Conservation (phyloP, 2,329 filamentous ascomycete genomes). For the Phialemonium atrogriseum region DNA sequence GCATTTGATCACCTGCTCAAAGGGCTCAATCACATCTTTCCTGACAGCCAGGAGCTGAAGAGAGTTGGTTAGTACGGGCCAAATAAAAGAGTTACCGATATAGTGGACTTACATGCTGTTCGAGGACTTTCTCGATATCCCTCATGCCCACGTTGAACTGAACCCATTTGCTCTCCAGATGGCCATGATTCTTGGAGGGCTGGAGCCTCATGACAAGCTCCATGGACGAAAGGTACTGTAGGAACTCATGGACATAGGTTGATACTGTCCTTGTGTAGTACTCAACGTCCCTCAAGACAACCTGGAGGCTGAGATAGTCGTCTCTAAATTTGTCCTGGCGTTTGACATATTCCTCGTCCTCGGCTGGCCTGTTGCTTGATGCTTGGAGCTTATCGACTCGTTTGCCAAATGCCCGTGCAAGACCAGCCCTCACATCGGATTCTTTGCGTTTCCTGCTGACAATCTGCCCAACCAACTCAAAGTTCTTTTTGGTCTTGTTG, state of each 20-base stretch:
- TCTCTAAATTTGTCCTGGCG: conserved; percentile 83
- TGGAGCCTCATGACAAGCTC: conserved; percentile 70
- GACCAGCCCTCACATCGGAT: conserved; percentile 73
- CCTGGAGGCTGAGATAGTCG: conserved; percentile 85
- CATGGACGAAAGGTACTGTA: conserved; percentile 72
- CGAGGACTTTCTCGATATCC: conserved; percentile 75
- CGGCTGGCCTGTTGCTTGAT: conserved; percentile 50
- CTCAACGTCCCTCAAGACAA: conserved; percentile 89
- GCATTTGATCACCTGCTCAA: conserved; percentile 28
- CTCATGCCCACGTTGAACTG: conserved; percentile 81
- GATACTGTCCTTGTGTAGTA: conserved; percentile 79
- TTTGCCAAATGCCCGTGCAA: conserved; percentile 85
- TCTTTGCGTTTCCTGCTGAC: conserved; percentile 81
- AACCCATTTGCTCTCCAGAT: conserved; percentile 90
- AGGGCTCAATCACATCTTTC: conserved; percentile 71
- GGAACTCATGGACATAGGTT: conserved; percentile 71
- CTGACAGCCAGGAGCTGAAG: conserved; percentile 55
- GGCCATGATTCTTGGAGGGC: conserved; percentile 61
- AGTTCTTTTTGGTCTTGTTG: conserved; percentile 92
- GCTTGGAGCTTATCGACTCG: conserved; percentile 76
- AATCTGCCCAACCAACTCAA: conserved; percentile 84
- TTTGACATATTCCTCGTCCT: conserved; percentile 75
- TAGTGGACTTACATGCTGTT: conserved; percentile 71
- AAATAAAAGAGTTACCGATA: background rate
- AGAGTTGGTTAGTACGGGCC: conserved; percentile 14